A percentile compares a stretch with the other conserved stretches of the same genome.
Conservation (phyloP, 805 yeast genomes). For the Wickerhamomyces kurtzmanii region DNA sequence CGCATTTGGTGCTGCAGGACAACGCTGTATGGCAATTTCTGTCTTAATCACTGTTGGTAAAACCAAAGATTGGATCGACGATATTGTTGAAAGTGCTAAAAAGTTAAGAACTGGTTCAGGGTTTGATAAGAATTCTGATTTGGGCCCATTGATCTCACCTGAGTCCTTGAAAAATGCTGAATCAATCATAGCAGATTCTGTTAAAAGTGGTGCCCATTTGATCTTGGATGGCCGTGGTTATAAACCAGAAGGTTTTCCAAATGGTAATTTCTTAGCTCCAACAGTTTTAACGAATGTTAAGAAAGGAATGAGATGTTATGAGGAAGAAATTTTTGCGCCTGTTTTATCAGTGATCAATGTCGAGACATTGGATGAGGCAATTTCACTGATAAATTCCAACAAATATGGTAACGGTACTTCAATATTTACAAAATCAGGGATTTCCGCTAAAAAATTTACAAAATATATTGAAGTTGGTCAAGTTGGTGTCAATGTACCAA, state of each 20-base stretch:
- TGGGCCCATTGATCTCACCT: slow-evolving; percentile 69
- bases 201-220: slow-evolving; percentile 51
- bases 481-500: slow-evolving; percentile 71
- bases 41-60: slow-evolving; percentile 63
- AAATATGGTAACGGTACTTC: slow-evolving; percentile 69
- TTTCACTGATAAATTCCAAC: slow-evolving; percentile 43
- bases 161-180: slow-evolving; percentile 42
- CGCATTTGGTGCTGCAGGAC: slow-evolving; percentile 81
- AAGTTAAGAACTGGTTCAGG: slow-evolving; percentile 55
- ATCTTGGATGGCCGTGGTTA: slow-evolving; percentile 54
- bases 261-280: slow-evolving; percentile 68
- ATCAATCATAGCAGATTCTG: slow-evolving; percentile 47
- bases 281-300: slow-evolving; percentile 52
- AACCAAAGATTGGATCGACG: slow-evolving; percentile 52
- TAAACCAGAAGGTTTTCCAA: slow-evolving; percentile 34
- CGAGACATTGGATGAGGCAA: slow-evolving; percentile 61
- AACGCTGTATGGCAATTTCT: slow-evolving; percentile 74
- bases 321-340: slow-evolving; percentile 70
- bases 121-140: slow-evolving; percentile 47
- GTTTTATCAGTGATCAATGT: slow-evolving; percentile 54
- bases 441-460: slow-evolving; percentile 59
- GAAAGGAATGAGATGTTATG: slow-evolving; percentile 65
- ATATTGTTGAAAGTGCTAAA: slow-evolving; percentile 47
- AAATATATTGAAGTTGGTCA: slow-evolving; percentile 63
- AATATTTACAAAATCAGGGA: slow-evolving; percentile 59